Conservation (phyloP, 2,329 filamentous ascomycete species). For the Hirsutella minnesotensis region DNA sequence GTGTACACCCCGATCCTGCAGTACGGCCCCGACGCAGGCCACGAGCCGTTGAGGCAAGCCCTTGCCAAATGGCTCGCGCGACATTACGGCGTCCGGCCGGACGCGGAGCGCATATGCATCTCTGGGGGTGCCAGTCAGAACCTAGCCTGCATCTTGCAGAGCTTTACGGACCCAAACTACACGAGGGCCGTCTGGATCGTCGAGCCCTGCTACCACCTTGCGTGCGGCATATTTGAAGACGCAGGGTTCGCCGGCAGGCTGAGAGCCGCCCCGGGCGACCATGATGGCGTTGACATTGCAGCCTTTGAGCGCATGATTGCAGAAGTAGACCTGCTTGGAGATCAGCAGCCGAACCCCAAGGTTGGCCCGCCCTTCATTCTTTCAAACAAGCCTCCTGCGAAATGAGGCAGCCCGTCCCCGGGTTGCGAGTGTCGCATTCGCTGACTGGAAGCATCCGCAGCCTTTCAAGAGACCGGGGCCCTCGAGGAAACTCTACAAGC, state of each 20-base stretch:
- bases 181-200: slow-evolving; percentile 72
- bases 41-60: slow-evolving; percentile 53
- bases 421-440: background rate
- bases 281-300: slow-evolving; percentile 61
- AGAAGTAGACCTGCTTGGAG: slow-evolving; percentile 15
- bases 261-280: slow-evolving; percentile 63
- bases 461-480: slow-evolving; percentile 42
- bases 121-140: slow-evolving; percentile 80
- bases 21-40: slow-evolving; percentile 72
- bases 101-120: slow-evolving; percentile 57
- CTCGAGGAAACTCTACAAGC: slow-evolving; percentile 68
- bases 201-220: slow-evolving; percentile 74
- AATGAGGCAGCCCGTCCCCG: background rate
- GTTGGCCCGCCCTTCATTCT: background rate
- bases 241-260: slow-evolving; percentile 58
- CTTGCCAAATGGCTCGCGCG: slow-evolving; percentile 58
- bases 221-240: slow-evolving; percentile 76
- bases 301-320: slow-evolving; percentile 23
- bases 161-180: slow-evolving; percentile 66
- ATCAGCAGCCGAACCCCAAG: slow-evolving; percentile 5
- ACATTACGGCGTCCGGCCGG: slow-evolving; percentile 40
- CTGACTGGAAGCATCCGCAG: slow-evolving; percentile 14
- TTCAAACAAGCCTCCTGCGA: background rate
- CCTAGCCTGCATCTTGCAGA: slow-evolving; percentile 63
- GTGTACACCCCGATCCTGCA: slow-evolving; percentile 54